Evolutionary conservation across 148 eudicot species (phyloP).

Genomic region (Silene uniflora): DNA sequence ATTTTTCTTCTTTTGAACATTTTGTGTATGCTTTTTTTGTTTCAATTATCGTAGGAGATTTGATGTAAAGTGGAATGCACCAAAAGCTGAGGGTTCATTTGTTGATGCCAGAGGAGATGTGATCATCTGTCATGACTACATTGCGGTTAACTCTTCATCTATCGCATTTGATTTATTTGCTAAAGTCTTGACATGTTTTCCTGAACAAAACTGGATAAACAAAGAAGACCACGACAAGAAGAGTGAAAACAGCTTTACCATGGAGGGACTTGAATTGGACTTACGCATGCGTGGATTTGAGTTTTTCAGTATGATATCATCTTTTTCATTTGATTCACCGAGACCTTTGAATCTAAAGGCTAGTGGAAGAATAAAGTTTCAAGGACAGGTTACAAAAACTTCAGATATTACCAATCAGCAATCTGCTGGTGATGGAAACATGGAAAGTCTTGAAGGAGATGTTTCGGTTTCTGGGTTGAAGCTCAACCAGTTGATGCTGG

Average conservation of each 20-base stretch:
- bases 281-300: constrained; percentile 94
- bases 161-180: constrained; percentile 78
- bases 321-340: constrained; percentile 80
- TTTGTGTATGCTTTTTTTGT: constrained; percentile 4
- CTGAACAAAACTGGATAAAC: constrained; percentile 43
- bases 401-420: constrained; percentile 30
- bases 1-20: constrained; percentile 2
- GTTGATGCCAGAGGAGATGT: constrained; percentile 98
- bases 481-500: constrained; percentile 90
- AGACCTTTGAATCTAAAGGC: constrained; percentile 88
- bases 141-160: constrained; percentile 80
- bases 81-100: constrained; percentile 96
- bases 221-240: constrained; percentile 41
- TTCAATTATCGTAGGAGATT: constrained; percentile 60
- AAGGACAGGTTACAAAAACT: constrained; percentile 67
- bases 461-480: constrained; percentile 82
- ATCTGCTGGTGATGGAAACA: constrained; percentile 28
- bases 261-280: constrained; percentile 94
- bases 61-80: constrained; percentile 96
- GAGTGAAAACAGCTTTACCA: constrained; percentile 44
- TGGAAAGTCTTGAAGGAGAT: constrained; percentile 70
- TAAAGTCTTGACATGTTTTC: constrained; percentile 65
- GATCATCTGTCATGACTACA: constrained; percentile 78
- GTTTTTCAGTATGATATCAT: constrained; percentile 74
- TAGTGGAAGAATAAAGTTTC: constrained; percentile 92